Evolutionary conservation across 1,139 yeast species (phyloP).

Genomic region (Kodamaea anthophila): DNA sequence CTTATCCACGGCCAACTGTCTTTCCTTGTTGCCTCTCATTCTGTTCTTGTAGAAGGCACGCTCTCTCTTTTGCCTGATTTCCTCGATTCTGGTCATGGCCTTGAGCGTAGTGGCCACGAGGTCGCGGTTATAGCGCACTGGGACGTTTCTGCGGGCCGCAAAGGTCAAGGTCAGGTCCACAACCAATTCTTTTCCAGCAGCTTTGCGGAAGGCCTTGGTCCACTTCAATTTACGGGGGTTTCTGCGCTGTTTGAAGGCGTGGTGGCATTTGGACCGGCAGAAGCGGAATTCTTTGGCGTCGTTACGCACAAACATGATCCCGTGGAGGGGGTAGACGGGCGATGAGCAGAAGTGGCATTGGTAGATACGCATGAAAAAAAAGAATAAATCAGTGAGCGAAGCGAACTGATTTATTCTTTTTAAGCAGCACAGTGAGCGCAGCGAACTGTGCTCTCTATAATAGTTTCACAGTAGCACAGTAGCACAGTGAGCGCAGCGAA

Average conservation of each 20-base stretch:
- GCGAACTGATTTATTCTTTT: too few relatives aligned
- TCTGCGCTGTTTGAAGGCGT: conserved; percentile 95
- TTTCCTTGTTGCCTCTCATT: conserved; percentile 95
- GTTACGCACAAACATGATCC: conserved; percentile 95
- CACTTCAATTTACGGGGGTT: conserved; percentile 97
- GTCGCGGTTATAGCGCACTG: conserved; percentile 96
- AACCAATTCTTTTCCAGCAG: conserved; percentile 97
- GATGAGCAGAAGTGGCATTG: conserved; percentile 97
- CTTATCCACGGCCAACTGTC: conserved; percentile 77
- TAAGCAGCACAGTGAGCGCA: too few relatives aligned
- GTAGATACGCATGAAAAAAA: conserved; percentile 96
- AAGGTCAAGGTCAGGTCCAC: conserved; percentile 95
- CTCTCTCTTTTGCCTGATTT: conserved; percentile 93
- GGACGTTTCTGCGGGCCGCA: conserved; percentile 96
- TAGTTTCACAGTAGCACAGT: too few relatives aligned
- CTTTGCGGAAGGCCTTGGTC: conserved; percentile 99
- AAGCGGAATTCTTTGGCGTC: conserved; percentile 96
- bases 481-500: too few relatives aligned
- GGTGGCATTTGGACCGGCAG: conserved; percentile 97
- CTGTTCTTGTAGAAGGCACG: conserved; percentile 98
- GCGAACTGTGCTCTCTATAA: too few relatives aligned
- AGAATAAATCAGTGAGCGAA: too few relatives aligned
- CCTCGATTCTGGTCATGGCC: conserved; percentile 95
- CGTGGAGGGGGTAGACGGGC: conserved; percentile 96
- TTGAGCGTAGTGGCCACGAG: conserved; percentile 87